Percentiles rank a stretch among this genome's conserved stretches.
Evolutionary conservation across 768 basidiomycete genomes (phyloP).

Genomic region (Mycena floridula): DNA sequence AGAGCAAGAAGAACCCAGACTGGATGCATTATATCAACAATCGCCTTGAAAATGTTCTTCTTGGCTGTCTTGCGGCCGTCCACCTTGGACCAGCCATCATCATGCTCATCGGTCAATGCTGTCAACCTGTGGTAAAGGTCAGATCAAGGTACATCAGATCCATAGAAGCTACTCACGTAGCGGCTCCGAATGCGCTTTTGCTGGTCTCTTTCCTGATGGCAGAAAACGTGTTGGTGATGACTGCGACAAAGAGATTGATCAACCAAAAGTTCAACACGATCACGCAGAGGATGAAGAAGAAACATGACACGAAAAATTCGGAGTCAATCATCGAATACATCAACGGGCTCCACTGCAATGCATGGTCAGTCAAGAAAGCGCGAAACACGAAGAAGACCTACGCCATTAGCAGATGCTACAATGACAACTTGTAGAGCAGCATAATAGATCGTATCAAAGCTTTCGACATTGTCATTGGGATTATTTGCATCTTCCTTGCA

Average conservation of each 20-base stretch:
- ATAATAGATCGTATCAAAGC: conserved; percentile 86
- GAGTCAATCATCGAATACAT: conserved; percentile 91
- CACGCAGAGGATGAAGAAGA: conserved; percentile 83
- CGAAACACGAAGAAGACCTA: conserved; percentile 27
- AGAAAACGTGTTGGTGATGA: conserved; percentile 91
- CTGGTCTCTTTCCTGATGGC: conserved; percentile 82
- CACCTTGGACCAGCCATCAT: conserved; percentile 54
- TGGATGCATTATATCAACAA: conserved; percentile 58
- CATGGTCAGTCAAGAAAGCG: conserved; percentile 1
- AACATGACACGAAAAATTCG: conserved; percentile 81
- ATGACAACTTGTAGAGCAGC: conserved; percentile 81
- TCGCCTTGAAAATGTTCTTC: conserved; percentile 42
- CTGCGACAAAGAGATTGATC: conserved; percentile 89
- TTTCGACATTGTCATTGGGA: conserved; percentile 58
- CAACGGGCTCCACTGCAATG: conserved; percentile 58
- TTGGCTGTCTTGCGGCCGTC: conserved; percentile 36
- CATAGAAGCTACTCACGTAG: conserved; percentile 41
- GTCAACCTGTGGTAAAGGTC: conserved; percentile 20
- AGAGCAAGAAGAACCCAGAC: conserved; percentile 76
- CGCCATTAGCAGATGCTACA: conserved; percentile 73
- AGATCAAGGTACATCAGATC: not conserved
- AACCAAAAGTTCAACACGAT: conserved; percentile 92
- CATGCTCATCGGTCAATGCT: conserved; percentile 46
- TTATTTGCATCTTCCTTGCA: conserved; percentile 77
- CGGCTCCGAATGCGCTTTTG: conserved; percentile 89